These are phyloP conservation scores for Talaromyces proteolyticus DNA, from an alignment of 495 filamentous ascomycete species.

Conservation along the genomic window DNA sequence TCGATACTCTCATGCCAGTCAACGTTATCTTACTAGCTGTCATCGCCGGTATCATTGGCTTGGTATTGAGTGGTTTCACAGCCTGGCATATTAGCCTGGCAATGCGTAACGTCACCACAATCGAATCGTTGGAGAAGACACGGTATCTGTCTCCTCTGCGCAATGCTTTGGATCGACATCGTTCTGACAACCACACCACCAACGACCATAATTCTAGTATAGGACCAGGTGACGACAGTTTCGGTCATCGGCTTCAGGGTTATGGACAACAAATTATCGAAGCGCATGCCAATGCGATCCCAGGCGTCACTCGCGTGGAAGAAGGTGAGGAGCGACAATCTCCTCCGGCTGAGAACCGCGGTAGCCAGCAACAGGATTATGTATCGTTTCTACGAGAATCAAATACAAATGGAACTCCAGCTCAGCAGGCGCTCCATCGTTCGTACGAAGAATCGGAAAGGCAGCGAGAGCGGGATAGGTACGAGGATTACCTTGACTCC, in stretches of 20 bases:
- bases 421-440: slow-evolving; percentile 43
- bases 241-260: slow-evolving; percentile 49
- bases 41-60: slow-evolving; percentile 80
- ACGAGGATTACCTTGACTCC: slow-evolving; percentile 85
- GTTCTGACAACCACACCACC: slow-evolving; percentile 40
- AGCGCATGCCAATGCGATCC: slow-evolving; percentile 78
- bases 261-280: slow-evolving; percentile 74
- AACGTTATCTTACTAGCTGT: slow-evolving; percentile 87
- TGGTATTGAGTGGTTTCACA: slow-evolving; percentile 87
- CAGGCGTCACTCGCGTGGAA: slow-evolving; percentile 70
- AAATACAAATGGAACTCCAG: slow-evolving; percentile 18
- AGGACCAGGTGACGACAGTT: slow-evolving; percentile 49
- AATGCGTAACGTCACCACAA: slow-evolving; percentile 75
- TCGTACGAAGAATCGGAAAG: slow-evolving; percentile 71
- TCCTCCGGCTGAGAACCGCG: slow-evolving; percentile 19
- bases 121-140: slow-evolving; percentile 91
- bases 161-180: slow-evolving; percentile 58
- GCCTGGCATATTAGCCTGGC: slow-evolving; percentile 88
- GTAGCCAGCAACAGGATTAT: slow-evolving; percentile 12
- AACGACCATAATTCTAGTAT: slow-evolving; percentile 29
- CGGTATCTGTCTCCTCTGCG: slow-evolving; percentile 79
- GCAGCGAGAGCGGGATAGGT: slow-evolving; percentile 64
- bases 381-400: slow-evolving; percentile 7
- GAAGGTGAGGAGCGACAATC: slow-evolving; percentile 61
- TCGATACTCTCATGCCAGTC: slow-evolving; percentile 73